These are phyloP conservation scores for Xylaria digitata DNA, from an alignment of 2,329 filamentous ascomycete species.

Conservation along the genomic window DNA sequence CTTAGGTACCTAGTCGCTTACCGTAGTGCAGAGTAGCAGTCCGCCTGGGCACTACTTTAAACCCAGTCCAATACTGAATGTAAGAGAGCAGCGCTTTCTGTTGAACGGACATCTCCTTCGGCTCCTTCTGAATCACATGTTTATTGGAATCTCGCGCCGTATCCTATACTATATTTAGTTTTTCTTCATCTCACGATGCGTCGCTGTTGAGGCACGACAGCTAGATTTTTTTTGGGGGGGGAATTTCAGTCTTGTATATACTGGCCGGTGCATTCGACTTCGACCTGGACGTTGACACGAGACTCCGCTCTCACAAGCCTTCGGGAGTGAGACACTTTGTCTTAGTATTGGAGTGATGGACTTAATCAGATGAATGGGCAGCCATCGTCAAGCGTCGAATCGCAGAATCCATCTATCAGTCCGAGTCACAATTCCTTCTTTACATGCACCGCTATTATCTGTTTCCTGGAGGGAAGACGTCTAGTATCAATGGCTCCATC, in stretches of 20 bases:
- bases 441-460: neutral
- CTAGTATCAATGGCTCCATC: conserved; percentile 14
- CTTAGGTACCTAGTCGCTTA: neutral
- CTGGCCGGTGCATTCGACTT: neutral
- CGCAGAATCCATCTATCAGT: neutral
- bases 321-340: neutral
- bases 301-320: neutral
- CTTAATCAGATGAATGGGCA: neutral
- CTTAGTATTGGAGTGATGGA: neutral
- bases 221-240: neutral
- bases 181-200: neutral
- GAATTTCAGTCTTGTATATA: neutral
- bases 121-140: neutral
- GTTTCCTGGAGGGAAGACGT: neutral
- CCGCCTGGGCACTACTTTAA: too few relatives aligned
- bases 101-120: neutral
- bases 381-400: neutral
- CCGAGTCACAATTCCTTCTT: neutral
- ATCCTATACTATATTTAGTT: neutral
- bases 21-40: too few relatives aligned
- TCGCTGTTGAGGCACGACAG: neutral
- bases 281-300: neutral
- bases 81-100: neutral
- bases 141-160: too few relatives aligned
- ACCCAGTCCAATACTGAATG: too few relatives aligned